Conservation (phyloP, 2,329 filamentous ascomycete genomes). For the Calonectria ilicicola region DNA sequence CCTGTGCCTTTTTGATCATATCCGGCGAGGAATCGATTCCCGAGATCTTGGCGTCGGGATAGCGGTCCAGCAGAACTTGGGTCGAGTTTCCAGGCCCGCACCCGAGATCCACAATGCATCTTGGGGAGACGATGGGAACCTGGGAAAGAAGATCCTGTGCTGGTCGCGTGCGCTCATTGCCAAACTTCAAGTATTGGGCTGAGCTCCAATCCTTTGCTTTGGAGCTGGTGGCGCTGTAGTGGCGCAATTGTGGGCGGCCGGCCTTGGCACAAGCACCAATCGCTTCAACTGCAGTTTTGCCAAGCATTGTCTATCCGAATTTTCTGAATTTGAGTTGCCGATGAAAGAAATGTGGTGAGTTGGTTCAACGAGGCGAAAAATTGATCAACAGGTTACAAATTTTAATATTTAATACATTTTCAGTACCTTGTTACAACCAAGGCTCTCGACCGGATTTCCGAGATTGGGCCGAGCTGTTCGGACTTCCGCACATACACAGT, state of each 20-base stretch:
- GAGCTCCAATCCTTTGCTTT: constrained; percentile 61
- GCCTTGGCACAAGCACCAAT: neutral
- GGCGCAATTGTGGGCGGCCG: neutral
- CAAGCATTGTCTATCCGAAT: neutral
- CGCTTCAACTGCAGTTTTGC: neutral
- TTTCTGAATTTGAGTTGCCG: neutral
- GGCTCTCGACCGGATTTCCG: constrained; percentile 2
- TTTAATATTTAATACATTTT: neutral
- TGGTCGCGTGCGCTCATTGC: constrained; percentile 63
- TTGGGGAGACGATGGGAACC: constrained; percentile 54
- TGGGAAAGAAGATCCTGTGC: constrained; percentile 64
- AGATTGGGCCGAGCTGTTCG: constrained; percentile 3
- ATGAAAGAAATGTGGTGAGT: neutral
- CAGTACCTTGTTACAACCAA: neutral
- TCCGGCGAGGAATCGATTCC: constrained; percentile 67
- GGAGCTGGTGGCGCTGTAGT: constrained; percentile 12
- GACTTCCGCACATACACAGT: neutral
- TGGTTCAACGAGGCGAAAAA: neutral
- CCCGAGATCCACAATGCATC: constrained; percentile 66
- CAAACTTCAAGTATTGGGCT: constrained; percentile 67
- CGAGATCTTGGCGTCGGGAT: constrained; percentile 58
- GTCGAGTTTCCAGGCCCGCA: constrained; percentile 73
- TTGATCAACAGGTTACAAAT: neutral
- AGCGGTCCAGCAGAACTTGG: constrained; percentile 57
- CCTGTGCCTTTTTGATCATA: constrained; percentile 64